These are phyloP conservation scores for Russula brevipes DNA, from an alignment of 768 basidiomycete genomes.

Conservation along the genomic window DNA sequence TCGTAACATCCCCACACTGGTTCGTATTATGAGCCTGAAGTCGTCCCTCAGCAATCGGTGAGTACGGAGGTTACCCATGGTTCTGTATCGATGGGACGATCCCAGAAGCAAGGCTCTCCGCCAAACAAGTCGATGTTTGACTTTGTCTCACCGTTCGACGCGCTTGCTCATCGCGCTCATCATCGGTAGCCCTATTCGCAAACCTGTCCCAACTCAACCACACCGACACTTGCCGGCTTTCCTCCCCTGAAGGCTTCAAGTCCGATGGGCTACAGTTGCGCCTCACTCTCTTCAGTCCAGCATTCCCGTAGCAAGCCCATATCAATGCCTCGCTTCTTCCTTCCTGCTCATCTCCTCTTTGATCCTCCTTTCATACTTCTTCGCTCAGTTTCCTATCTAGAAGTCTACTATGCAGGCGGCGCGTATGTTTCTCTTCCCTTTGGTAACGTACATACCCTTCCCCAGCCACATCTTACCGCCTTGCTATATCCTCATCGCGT, in stretches of 20 bases:
- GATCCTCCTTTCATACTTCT: conserved; percentile 54
- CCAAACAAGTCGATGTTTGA: too few relatives aligned
- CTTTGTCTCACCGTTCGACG: too few relatives aligned
- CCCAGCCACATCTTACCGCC: neutral
- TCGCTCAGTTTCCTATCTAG: conserved; percentile 68
- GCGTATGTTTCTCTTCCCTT: conserved; percentile 61
- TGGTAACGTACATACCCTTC: conserved; percentile 46
- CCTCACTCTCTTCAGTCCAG: neutral
- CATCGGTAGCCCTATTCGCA: too few relatives aligned
- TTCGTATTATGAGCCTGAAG: too few relatives aligned
- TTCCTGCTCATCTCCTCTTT: conserved; percentile 58
- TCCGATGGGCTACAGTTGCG: conserved; percentile 1
- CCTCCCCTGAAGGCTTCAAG: neutral
- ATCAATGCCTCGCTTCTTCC: conserved; percentile 43
- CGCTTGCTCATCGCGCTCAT: neutral
- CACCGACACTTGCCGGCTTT: too few relatives aligned
- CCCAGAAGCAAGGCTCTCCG: too few relatives aligned
- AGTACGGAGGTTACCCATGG: too few relatives aligned
- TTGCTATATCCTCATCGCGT: neutral
- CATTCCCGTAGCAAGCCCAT: conserved; percentile 29
- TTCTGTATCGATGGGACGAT: too few relatives aligned
- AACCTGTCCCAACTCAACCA: too few relatives aligned
- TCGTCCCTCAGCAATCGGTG: too few relatives aligned
- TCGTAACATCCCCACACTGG: too few relatives aligned
- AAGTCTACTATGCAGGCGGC: conserved; percentile 59